A percentile compares a stretch with the other conserved stretches of the same genome.
These are phyloP conservation scores for Trametes cinnabarina DNA, from an alignment of 768 basidiomycete species.

Conservation along the genomic window DNA sequence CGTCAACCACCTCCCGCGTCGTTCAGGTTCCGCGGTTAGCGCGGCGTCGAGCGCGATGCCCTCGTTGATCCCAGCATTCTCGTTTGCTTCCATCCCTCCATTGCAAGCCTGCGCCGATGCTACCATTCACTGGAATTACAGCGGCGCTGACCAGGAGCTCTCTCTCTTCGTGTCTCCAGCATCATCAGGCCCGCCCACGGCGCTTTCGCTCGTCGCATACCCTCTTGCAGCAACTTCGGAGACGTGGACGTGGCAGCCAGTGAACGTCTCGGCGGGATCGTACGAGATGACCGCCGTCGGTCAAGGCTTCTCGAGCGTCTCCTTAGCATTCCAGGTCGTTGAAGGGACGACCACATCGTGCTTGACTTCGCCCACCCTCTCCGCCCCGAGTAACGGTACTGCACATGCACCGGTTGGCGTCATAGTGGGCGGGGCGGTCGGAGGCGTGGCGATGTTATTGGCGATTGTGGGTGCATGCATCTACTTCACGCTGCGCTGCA, in stretches of 20 bases:
- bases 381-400: slow-evolving; percentile 9
- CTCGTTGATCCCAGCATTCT: background rate
- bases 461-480: slow-evolving; percentile 33
- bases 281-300: slow-evolving; percentile 38
- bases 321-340: slow-evolving; percentile 35
- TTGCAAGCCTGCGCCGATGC: background rate
- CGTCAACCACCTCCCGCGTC: background rate
- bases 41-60: background rate
- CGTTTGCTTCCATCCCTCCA: background rate
- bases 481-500: slow-evolving; percentile 22
- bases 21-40: too few species aligned
- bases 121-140: slow-evolving; percentile 1
- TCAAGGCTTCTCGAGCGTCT: slow-evolving; percentile 17
- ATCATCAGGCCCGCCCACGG: slow-evolving; percentile 10
- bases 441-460: slow-evolving; percentile 40
- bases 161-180: background rate
- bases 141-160: background rate
- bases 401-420: slow-evolving; percentile 34
- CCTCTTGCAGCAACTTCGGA: slow-evolving; percentile 27
- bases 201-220: slow-evolving; percentile 25
- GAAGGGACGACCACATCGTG: slow-evolving; percentile 37
- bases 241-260: slow-evolving; percentile 42
- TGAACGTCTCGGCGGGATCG: slow-evolving; percentile 49
- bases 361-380: background rate
- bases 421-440: slow-evolving; percentile 55